Base-by-base conservation (phyloP, 306 rosid species). In the Quercus glauca region DNA sequence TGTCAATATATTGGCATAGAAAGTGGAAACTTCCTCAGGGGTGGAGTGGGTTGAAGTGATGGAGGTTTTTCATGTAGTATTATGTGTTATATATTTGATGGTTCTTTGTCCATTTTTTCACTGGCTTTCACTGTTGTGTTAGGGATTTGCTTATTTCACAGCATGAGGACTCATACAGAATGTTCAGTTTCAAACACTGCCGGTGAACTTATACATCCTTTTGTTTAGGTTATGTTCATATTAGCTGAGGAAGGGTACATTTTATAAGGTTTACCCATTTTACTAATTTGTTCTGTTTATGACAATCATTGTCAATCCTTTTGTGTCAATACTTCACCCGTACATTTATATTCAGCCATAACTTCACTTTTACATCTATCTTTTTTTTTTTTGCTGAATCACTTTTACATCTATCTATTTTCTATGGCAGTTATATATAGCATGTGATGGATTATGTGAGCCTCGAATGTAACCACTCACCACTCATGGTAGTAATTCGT, bases 1-100 rank as follows among this genome's bases (percentile, higher is more conserved):
- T 93, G 65, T 96, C 99, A 0, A 90, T 96, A 78, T 96, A 89
- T 85, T 96, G 99, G 99, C 99, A 96, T 78, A 87, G 93, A 79
- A 93, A 89, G 79, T 96, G 99, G 99, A 88, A 78, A 85, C 87
- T 96, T 76, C 98, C 99, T 81, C 84, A 78, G 82, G 97, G 93
- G 6, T 90, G 89, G 92, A 88, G 69, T 63, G 78, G 59, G 28
- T 84, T 55, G 77, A 86, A 82, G 84, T 78, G 82, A 83, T 76
- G 53, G 75, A 80, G 73, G 45, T 78, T 64, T 71, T 33, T 58
- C 41, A 79, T 82, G 73, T 72, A 72, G 73, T 74, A 74, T 76
- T 84, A 78, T 73, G 78, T 83, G 63, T 81, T 69, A 77, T 73
- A 85, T 83, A 84, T 61, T 58, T 76, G 79, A 87, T 60, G 70